Evolutionary conservation across 768 basidiomycete genomes (phyloP), one percentile per base, ranked within the genome.

Genomic region (Rhodotorula kratochvilovae): DNA sequence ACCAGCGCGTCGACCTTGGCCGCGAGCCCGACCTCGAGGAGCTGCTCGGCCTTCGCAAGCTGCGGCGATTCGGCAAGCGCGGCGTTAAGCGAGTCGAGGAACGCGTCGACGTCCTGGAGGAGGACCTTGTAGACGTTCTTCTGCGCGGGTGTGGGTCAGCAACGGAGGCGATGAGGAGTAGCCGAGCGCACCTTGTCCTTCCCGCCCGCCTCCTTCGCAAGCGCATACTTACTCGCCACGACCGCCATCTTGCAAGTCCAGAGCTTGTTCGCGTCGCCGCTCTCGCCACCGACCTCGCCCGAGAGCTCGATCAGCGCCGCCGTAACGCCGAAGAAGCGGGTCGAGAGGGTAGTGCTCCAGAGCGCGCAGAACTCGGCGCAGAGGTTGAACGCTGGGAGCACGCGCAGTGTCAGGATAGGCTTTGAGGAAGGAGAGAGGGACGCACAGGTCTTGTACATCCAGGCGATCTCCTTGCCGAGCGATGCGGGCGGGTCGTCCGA

Each of bases 391-490:
- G 56, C 68, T 69, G 46, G 19, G 8, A 5, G 16, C 21, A 12
- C 10, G 27, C 7, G 19, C 29, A 2, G 54, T 5, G 39, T 54
- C n/a, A 42, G 53, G 3, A 21, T 7, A 46, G 15, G 17, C 45
- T 19, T 45, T 17, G 23, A 23, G 4, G 6, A 25, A 21, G 46
- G 21, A 6, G 31, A 21, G 45, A 36, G 55, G 1, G 21, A 8
- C 48, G 46, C 6, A 59, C 68, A 36, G 7, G 62, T 51, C 50
- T 63, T 63, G 56, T 63, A 57, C 13, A 69, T 56, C 68, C 68
- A 69, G 29, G 48, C 16, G 4, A 69, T 2, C 35, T 59, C 53
- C 42, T 69, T 57, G 29, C 10, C 13, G 33, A 69, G 62, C 15
- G 45, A 42, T 1, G n/a, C 54, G 5, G 55, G 31, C n/a, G 29